Conservation (phyloP, 129 eudicot genomes). For the Artemisia tridentata region DNA sequence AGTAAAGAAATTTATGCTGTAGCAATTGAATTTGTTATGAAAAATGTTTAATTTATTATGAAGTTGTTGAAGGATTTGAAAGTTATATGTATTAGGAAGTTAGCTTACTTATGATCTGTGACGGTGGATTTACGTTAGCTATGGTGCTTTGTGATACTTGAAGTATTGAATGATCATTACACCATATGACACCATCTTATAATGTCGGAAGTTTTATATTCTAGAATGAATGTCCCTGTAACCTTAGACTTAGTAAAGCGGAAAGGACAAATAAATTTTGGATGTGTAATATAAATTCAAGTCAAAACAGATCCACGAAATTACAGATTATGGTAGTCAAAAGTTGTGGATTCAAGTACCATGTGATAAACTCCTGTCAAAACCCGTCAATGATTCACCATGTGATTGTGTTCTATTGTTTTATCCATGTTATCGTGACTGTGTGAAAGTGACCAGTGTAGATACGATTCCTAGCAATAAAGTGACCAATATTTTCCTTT, state of each 20-base stretch:
- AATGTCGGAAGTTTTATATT: neutral
- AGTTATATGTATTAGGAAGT: neutral
- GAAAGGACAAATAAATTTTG: too few species aligned
- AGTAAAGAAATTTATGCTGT: too few species aligned
- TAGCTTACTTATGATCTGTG: constrained; percentile 1
- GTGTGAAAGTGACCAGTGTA: neutral
- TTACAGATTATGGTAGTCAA: too few species aligned
- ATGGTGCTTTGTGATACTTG: neutral
- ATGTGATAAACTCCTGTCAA: too few species aligned
- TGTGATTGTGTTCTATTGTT: too few species aligned
- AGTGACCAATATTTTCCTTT: neutral
- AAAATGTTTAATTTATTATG: too few species aligned
- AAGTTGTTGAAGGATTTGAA: neutral
- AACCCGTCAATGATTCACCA: too few species aligned
- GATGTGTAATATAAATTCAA: too few species aligned
- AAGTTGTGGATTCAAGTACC: too few species aligned
- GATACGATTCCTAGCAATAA: neutral
- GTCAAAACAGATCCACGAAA: too few species aligned
- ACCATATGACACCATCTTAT: neutral
- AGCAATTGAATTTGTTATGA: too few species aligned
- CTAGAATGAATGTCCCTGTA: neutral
- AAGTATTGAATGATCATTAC: constrained; percentile 8
- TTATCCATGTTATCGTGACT: neutral
- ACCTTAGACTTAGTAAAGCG: neutral
- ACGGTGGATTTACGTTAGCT: neutral